Base-by-base conservation (phyloP, 164 flowering plant genomes). In the Taxillus chinensis region DNA sequence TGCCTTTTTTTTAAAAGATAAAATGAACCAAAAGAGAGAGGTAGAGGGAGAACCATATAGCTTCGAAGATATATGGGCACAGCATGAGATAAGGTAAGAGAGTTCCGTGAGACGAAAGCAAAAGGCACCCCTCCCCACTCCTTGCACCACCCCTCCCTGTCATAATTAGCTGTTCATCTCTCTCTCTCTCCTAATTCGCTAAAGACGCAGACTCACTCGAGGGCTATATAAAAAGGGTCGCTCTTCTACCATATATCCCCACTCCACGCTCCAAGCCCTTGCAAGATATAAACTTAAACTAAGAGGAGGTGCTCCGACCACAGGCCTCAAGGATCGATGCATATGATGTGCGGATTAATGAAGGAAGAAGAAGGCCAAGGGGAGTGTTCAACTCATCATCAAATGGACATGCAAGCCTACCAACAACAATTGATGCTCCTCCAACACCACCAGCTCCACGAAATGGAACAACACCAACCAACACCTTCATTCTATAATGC, bases 81-180 rank as follows among this genome's bases (percentile, higher is more conserved):
- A 41, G 40, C 6, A 45, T 41, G 71, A 65, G 59, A 57, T 65
- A 53, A 54, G 55, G 52, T 65, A 65, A 62, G 55, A 76, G 80
- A 78, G 74, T 86, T 92, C 83, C 92, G 92, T 89, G 81, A 83
- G 78, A 77, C 78, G 80, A 78, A 85, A 85, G 89, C 78, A 86
- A 85, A 84, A 82, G 74, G 45, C 72, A 64, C 12, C 7, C 61
- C 59, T 63, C 43, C 43, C 60, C 5, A 74, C 68, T 68, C 68
- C 2, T n/a, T 15, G 8, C 16, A 8, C 5, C 16, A 38, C 9
- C 5, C 5, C 37, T 5, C 7, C 37, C 37, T 13, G 0, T 13
- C 13, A 17, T 13, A 10, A 27, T 55, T 11, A 10, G 2, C 38
- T 38, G 12, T 38, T 38, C 16, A 27, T 38, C 8, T n/a, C 75